Evolutionary conservation across 768 basidiomycete species (phyloP), one percentile per base, ranked within the genome.

Genomic region (Hygrocybe coccinea): DNA sequence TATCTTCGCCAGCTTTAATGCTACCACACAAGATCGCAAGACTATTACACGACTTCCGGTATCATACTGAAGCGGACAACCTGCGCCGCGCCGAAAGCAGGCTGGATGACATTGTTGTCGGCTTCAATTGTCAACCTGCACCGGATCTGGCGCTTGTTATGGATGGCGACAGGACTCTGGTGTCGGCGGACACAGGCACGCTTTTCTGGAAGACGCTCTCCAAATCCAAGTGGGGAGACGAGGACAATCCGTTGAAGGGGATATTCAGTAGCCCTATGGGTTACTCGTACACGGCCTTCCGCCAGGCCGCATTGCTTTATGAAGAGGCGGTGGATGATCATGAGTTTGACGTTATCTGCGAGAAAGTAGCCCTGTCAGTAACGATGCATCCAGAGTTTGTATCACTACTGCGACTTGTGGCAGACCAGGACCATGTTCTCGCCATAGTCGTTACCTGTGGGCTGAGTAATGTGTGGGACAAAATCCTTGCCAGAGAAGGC

Each of bases 201-300:
- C 33, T 64, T 17, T 65, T 65, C 57, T 62, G 59, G 59, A 50
- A 63, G 57, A 54, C 45, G 35, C 14, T 50, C 46, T 52, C 50
- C 33, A 55, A 49, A 45, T 48, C 37, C 36, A 44, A 17, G 47
- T 36, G n/a, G 51, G 35, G 39, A 36, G 39, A 36, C 25, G 55
- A 47, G 14, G 54, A 50, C 7, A 41, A 61, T 46, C 63, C 61
- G 39, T 44, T 65, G 57, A 65, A 57, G 58, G 48, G 10, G 15
- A 2, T 64, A 24, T 65, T 65, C 60, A 59, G 59, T 36, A 62
- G 61, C 48, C 52, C 62, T 12, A 53, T 65, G 39, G 63, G 63
- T 34, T 65, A 65, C 37, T 60, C 64, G 37, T 59, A 65, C 53
- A 25, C 52, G 11, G 64, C 64, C 15, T 65, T 65, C 55, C 57